phyloP scores from a whole-genome alignment of 495 filamentous ascomycete genomes.

The Oleoguttula mirabilis region DNA sequence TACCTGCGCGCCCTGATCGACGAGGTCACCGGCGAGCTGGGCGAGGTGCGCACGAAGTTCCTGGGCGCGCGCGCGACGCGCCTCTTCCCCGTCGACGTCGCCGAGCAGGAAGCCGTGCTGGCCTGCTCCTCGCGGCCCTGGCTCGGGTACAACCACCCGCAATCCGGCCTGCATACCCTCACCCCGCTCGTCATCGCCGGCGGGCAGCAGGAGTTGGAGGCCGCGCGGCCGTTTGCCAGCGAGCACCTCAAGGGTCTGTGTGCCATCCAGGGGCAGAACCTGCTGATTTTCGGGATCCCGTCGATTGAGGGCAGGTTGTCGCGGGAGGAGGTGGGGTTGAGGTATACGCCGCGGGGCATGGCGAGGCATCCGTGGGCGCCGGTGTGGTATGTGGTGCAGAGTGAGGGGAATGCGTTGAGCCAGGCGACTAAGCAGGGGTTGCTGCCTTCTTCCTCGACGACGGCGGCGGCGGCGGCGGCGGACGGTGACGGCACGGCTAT shows the following conservation, averaged over 20 bases:
- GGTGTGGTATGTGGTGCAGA: constrained; percentile 85
- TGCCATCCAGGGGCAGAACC: constrained; percentile 78
- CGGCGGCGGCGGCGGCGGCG: constrained; percentile 31
- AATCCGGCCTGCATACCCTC: constrained; percentile 75
- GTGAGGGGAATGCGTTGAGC: constrained; percentile 79
- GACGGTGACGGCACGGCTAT: constrained; percentile 6
- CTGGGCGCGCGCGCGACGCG: constrained; percentile 79
- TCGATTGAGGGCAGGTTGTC: constrained; percentile 20
- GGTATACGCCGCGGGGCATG: constrained; percentile 76
- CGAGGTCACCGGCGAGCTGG: constrained; percentile 85
- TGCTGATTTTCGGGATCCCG: constrained; percentile 30
- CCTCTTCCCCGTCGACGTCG: constrained; percentile 45
- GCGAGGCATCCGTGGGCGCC: constrained; percentile 78
- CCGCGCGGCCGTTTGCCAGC: constrained; percentile 91
- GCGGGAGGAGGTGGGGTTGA: constrained; percentile 1
- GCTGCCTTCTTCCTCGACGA: too few species aligned
- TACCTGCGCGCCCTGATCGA: constrained; percentile 90
- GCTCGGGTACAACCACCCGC: constrained; percentile 78
- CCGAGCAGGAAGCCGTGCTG: constrained; percentile 51
- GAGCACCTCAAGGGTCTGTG: constrained; percentile 83
- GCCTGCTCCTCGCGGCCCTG: constrained; percentile 84
- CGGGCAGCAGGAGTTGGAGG: constrained; percentile 82
- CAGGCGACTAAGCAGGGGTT: constrained; percentile 58
- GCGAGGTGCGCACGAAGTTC: constrained; percentile 87
- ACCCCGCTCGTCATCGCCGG: constrained; percentile 80